A percentile compares a stretch with the other conserved stretches of the same genome.
Evolutionary conservation across 768 basidiomycete species (phyloP).

Genomic region (Panaeolus papilionaceus): DNA sequence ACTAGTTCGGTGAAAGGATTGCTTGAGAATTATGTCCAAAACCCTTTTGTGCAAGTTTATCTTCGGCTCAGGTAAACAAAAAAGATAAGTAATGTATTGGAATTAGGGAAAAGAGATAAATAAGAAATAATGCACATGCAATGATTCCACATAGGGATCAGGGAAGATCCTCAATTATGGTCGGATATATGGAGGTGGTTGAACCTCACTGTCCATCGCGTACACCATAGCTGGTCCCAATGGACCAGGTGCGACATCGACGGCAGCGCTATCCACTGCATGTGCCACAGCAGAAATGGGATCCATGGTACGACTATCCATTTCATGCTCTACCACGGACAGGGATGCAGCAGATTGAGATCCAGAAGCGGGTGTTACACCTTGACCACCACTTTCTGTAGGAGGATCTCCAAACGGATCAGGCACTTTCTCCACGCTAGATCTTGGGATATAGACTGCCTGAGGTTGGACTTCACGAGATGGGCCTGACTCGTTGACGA

Average conservation of each 20-base stretch:
- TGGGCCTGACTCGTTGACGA: neutral
- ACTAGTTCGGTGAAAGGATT: too few relatives aligned
- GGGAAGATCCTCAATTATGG: neutral
- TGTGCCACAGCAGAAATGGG: neutral
- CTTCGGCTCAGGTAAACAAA: too few relatives aligned
- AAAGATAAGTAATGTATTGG: too few relatives aligned
- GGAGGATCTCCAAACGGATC: neutral
- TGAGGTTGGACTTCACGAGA: neutral
- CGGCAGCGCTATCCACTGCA: neutral
- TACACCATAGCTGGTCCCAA: neutral
- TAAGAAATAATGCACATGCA: too few relatives aligned
- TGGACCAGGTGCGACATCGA: neutral
- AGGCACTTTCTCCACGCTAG: neutral
- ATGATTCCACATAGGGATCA: too few relatives aligned
- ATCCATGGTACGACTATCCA: neutral
- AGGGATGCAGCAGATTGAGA: neutral
- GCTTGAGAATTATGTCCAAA: too few relatives aligned
- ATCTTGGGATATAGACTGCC: neutral
- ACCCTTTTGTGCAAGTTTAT: too few relatives aligned
- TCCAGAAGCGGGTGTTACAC: neutral
- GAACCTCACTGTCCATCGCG: slow-evolving; percentile 5
- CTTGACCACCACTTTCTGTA: neutral
- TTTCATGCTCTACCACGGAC: neutral
- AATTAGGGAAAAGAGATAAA: too few relatives aligned
- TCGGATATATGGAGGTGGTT: neutral